Evolutionary conservation across 352 stramenopile genomes (phyloP), one percentile per base, ranked within the genome.

Genomic region (Globisporangium emineosum): DNA sequence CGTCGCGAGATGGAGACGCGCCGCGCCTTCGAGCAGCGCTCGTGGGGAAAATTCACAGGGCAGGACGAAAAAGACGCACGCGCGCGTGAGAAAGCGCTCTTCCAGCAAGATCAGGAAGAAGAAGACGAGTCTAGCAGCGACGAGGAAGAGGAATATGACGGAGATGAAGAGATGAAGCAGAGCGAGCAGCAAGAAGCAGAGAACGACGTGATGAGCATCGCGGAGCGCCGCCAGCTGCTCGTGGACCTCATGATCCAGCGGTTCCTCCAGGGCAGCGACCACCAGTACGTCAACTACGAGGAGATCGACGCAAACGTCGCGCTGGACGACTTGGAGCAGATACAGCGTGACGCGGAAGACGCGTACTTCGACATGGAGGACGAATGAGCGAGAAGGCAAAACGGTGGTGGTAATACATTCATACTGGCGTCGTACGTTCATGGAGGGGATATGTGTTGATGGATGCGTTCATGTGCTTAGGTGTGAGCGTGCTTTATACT

Each of bases 291-390:
- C 5, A 75, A 86, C 32, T 95, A 95, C 65, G 71, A 62, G 1
- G 75, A 71, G 29, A 87, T 94, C 57, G 87, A 95, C 59, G 57
- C 21, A 1, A 70, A 93, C 56, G 77, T 82, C 51, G 66, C 57
- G 17, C 73, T 93, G 9, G 87, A 94, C 45, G 79, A 93, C 69
- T 68, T 83, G 40, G 73, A 78, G 5, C 70, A 83, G 66, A 83
- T 90, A 55, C 71, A 92, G 61, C 87, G 79, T 49, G 87, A 95
- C 70, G 83, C 83, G 7, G 78, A 95, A 72, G 85, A 95, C 30
- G 69, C 70, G 29, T 95, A 93, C 55, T 95, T 95, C 66, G 78
- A 62, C 49, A 64, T 64, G 5, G 72, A 76, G 13, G 45, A 60
- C 32, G 53, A 67, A 13, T 58, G n/a, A 58, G 3, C 5, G 29